Base-by-base conservation (phyloP, 2,329 filamentous ascomycete species). In the Aspergillus fijiensis region DNA sequence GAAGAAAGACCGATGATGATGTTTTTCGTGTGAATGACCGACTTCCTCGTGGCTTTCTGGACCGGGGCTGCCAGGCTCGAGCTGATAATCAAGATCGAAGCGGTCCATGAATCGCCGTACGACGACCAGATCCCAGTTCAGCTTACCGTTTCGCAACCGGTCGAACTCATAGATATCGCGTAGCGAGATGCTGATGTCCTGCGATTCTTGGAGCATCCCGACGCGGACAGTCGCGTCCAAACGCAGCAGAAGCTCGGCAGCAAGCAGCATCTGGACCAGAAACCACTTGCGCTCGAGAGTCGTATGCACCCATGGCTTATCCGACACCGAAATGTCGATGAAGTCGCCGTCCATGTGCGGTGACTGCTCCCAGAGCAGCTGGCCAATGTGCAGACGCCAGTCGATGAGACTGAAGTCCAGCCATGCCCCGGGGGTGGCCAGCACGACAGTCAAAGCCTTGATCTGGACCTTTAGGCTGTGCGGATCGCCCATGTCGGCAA, bases 51-150 rank as follows among this genome's bases (percentile, higher is more conserved):
- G 47, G 35, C 31, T 50, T n/a, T 42, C 49, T 19, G 63, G 47
- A n/a, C 57, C 29, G n/a, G 49, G 14, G 11, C 29, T 51, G 27
- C 65, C 49, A 48, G 65, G 54, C 16, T 58, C 55, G 9, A 63
- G 53, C 10, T 47, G 52, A 55, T 69, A 74, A 31, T 63, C 65
- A 16, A 82, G 75, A 19, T 74, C 68, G n/a, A 85, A 72, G 53
- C 80, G 84, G 49, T 84, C 79, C 33, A 85, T 70, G 54, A 85
- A 84, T 2, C 81, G 76, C 23, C 81, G 77, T 6, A 81, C 81
- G 19, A 83, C 74, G 2, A 86, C 75, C 25, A 86, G 70, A 69
- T 85, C 83, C 84, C 84, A 86, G 55, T 84, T 79, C 4, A 82
- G 74, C 65, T 86, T 85, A 5, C 75, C 72, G n/a, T 77, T 80